These are phyloP conservation scores for Cicer pinnatifidum DNA, from an alignment of 306 rosid species.

Conservation along the genomic window DNA sequence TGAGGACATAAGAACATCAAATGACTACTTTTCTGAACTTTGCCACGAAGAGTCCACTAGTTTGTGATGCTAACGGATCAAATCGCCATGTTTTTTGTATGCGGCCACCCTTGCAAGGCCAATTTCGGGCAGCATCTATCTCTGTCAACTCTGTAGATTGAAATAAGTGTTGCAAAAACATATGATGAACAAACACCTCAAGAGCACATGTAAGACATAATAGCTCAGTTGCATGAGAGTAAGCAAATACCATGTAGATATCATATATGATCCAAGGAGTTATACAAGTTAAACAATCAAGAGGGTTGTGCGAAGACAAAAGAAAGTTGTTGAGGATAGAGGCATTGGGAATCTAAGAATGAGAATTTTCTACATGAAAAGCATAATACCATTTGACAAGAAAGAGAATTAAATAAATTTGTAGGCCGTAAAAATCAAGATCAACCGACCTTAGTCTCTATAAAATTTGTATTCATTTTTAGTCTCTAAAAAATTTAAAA, in stretches of 20 bases:
- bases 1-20: slow-evolving; percentile 33
- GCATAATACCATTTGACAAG: slow-evolving; percentile 28
- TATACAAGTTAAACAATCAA: not conserved
- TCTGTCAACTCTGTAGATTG: slow-evolving; percentile 61
- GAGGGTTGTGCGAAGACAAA: not conserved
- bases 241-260: slow-evolving; percentile 7
- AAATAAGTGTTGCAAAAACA: slow-evolving; percentile 7
- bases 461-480: not conserved
- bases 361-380: slow-evolving; percentile 16
- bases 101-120: slow-evolving; percentile 84
- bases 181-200: slow-evolving; percentile 22
- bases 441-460: not conserved
- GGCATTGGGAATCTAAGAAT: slow-evolving; percentile 8
- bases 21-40: slow-evolving; percentile 59
- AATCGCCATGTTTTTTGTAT: slow-evolving; percentile 68
- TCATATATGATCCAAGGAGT: slow-evolving; percentile 13
- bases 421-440: not conserved
- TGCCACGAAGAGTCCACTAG: slow-evolving; percentile 86
- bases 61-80: slow-evolving; percentile 73
- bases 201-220: not conserved
- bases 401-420: not conserved
- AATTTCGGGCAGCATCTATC: slow-evolving; percentile 63
- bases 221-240: not conserved
- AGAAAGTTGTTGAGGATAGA: not conserved
- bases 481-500: not conserved